phyloP scores from a whole-genome alignment of 768 basidiomycete genomes.

The Rhodotorula kratochvilovae region DNA sequence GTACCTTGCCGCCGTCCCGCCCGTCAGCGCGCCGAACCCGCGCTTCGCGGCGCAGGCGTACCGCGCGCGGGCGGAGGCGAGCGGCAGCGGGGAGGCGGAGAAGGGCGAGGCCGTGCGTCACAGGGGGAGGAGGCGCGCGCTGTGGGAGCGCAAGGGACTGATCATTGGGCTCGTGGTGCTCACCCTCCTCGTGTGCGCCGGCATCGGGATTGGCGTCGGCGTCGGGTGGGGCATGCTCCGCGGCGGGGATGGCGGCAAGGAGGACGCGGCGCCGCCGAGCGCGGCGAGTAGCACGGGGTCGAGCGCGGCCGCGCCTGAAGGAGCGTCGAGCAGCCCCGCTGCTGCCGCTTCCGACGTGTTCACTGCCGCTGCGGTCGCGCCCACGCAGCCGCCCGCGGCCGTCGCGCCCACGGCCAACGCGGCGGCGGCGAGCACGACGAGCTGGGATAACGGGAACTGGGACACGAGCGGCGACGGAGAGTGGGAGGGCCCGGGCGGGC shows the following conservation, averaged over 20 bases:
- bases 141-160: neutral
- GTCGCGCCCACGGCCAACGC: neutral
- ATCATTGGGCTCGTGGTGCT: neutral
- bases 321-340: too few relatives aligned
- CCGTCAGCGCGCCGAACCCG: neutral
- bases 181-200: neutral
- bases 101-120: neutral
- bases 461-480: too few relatives aligned
- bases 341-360: too few relatives aligned
- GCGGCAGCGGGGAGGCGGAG: neutral
- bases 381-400: neutral
- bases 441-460: neutral
- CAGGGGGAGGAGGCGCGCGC: neutral
- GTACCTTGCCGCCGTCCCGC: neutral
- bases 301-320: too few relatives aligned
- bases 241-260: too few relatives aligned
- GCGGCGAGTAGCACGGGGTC: too few relatives aligned
- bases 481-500: too few relatives aligned
- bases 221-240: neutral
- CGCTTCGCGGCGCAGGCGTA: neutral
- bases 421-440: neutral
- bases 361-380: too few relatives aligned
- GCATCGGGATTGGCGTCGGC: neutral
- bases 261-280: too few relatives aligned
- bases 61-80: neutral